Base-by-base conservation (phyloP, 108 stramenopile genomes). In the Cyclotella choctawhatcheeana region DNA sequence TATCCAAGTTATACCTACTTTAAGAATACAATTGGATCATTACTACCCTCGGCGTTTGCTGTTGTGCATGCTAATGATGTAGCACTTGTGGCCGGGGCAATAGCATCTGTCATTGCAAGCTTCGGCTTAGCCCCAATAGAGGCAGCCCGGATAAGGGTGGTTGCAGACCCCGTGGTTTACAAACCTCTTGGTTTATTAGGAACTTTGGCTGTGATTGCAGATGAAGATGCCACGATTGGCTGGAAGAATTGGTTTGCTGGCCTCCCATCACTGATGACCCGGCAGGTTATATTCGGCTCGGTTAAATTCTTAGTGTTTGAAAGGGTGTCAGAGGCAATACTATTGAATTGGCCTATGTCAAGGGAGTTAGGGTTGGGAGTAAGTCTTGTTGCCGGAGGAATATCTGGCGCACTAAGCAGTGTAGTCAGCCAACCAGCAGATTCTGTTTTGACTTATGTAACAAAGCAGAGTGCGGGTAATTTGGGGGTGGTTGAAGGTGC, bases 361-460 rank as follows among this genome's bases (percentile, higher is more conserved):
- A 60, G 70, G 14, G 94, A 93, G 32, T 60, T 67, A 10, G 91
- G 86, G 12, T 76, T 97, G 53, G 59, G 47, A 8, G 96, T 97
- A 0, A 94, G 91, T 54, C 82, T 98, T 26, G 69, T 91, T 20
- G 92, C 93, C 6, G 97, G 97, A 48, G 93, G 88, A 18, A 84
- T 96, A 35, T 86, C 95, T 7, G 97, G 97, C 7, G 82, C 82
- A 13, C 62, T 93, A 47, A 88, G 90, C 6, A 84, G 86, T 62
- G 66, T 97, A 21, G 90, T 98, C 0, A 91, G 89, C n/a, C 97
- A 98, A 64, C 97, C 97, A 21, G 97, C 95, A 10, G 94, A 93
- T 83, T 84, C 89, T 8, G 84, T 96, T 1, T 69, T 89, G 58
- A 91, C 94, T 17, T 90, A 82, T 75, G 89, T 91, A 4, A 83